Base-by-base conservation (phyloP, 106 monocot genomes). In the Dendrobium nobile region DNA sequence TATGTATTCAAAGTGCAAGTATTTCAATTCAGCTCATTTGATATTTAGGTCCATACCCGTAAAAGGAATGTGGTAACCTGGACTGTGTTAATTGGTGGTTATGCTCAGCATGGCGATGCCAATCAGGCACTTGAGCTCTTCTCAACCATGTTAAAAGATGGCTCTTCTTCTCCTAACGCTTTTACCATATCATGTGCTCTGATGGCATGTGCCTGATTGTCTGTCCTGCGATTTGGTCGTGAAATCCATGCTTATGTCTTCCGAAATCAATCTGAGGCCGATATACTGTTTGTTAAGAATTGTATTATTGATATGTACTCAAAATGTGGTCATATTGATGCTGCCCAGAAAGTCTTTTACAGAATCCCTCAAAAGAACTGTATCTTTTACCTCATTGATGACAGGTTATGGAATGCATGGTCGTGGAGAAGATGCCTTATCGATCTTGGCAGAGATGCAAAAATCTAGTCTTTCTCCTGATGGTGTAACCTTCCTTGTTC, bases 61-160 rank as follows among this genome's bases (percentile, higher is more conserved):
- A 78, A 86, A 45, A 84, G 89, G 67, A 89, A 89, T 85, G 91
- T 93, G 9, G 90, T 93, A 10, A 91, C 96, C 24, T 96, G 96
- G 96, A 96, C 93, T 19, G 93, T 87, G 48, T 90, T 96, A 88
- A 90, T 96, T 47, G 93, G 93, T 41, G 96, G 93, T 37, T 85
- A 90, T 83, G 89, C 93, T 72, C 96, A 93, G 79, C 91, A 93
- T 80, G 96, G 96, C 78, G 91, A 96, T 87, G 84, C 96, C 18
- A 93, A 88, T 72, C 31, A 76, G 75, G 88, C 93, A 28, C 78
- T 91, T 9, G 75, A 85, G 47, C 87, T 96, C 42, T 91, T 96
- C 80, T 87, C 88, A 1, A 18, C 86, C 41, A 93, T 96, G 96
- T n/a, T 75, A 24, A 54, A 81, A 33, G 74, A 80, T 56, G 65